These are phyloP conservation scores for Brassica incana DNA, from an alignment of 345 rosid species.

Conservation along the genomic window DNA sequence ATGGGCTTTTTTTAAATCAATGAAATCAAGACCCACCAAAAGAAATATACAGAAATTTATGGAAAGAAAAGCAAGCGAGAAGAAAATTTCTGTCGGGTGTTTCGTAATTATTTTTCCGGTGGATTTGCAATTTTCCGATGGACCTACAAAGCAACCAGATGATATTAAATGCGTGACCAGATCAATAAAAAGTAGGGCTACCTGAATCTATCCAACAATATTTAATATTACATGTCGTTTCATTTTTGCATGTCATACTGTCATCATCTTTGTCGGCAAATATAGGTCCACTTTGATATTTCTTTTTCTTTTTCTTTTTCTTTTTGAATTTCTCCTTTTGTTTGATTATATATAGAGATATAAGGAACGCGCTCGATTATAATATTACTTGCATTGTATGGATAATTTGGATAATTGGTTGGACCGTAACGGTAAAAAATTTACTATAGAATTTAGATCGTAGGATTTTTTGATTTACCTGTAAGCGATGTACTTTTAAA, in stretches of 20 bases:
- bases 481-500: no score
- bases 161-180: constrained; percentile 30
- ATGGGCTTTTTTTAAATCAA: not conserved
- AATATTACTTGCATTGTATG: not conserved
- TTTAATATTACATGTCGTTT: constrained; percentile 26
- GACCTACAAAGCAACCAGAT: constrained; percentile 28
- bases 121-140: constrained; percentile 1
- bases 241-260: constrained; percentile 5
- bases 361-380: not conserved
- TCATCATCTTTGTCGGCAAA: constrained; percentile 38
- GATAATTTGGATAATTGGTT: no score
- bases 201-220: constrained; percentile 40
- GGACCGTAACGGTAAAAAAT: no score
- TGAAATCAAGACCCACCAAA: not conserved
- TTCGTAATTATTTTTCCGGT: not conserved
- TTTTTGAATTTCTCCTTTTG: constrained; percentile 1
- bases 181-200: constrained; percentile 34
- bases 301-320: constrained; percentile 2
- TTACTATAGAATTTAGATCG: no score
- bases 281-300: constrained; percentile 35
- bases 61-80: not conserved
- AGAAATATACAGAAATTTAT: not conserved
- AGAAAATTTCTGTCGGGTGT: not conserved
- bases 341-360: not conserved
- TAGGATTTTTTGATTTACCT: no score